These are phyloP conservation scores for Cladophialophora bantiana DNA, from an alignment of 2,329 filamentous ascomycete genomes.

Conservation along the genomic window DNA sequence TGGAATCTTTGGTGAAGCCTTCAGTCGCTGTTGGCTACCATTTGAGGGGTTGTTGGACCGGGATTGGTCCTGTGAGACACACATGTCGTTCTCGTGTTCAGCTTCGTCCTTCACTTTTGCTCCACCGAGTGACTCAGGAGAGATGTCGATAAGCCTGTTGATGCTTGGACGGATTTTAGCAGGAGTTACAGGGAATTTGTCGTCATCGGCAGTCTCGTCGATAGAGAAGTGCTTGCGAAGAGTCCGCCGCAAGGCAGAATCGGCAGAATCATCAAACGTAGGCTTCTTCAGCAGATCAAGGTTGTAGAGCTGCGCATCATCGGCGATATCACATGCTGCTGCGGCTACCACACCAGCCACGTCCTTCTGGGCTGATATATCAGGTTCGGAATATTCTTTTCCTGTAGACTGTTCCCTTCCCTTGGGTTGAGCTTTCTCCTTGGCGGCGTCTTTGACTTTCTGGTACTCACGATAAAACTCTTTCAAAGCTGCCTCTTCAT, in stretches of 20 bases:
- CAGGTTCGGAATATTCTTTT: conserved; percentile 1
- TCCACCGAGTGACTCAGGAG: conserved; percentile 27
- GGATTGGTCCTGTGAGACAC: background rate
- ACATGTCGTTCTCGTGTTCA: conserved; percentile 1
- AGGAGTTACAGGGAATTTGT: conserved; percentile 11
- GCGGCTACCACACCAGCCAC: background rate
- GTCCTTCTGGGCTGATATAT: background rate
- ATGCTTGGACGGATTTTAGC: background rate
- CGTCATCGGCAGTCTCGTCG: conserved; percentile 8
- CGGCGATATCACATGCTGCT: conserved; percentile 5
- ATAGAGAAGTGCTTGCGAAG: conserved; percentile 36
- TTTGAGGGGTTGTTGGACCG: background rate
- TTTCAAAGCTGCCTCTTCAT: conserved; percentile 23
- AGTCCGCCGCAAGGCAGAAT: conserved; percentile 25
- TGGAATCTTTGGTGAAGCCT: background rate
- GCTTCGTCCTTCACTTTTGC: conserved; percentile 2
- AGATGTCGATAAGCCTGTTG: conserved; percentile 32
- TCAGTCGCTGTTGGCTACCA: background rate
- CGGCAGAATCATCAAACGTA: conserved; percentile 20
- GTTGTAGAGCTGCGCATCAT: conserved; percentile 32
- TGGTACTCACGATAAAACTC: conserved; percentile 27
- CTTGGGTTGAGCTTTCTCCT: conserved; percentile 12
- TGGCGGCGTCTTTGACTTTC: conserved; percentile 10
- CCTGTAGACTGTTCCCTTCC: conserved; percentile 9
- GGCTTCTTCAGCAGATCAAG: conserved; percentile 29